Evolutionary conservation across 2,329 filamentous ascomycete genomes (phyloP).

Genomic region (Penicillium freii): DNA sequence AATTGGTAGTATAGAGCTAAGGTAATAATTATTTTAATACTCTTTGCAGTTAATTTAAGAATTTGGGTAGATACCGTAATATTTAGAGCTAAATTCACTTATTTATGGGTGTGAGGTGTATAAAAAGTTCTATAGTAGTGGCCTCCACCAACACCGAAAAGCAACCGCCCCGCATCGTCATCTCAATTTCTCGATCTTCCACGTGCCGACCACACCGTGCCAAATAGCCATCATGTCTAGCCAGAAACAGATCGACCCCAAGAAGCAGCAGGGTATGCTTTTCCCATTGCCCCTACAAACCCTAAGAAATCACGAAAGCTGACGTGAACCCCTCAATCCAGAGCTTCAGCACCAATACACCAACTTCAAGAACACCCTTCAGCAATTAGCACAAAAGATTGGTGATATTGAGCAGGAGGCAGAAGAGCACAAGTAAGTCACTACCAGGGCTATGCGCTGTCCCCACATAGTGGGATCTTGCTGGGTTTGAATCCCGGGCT

Average conservation of each 20-base stretch:
- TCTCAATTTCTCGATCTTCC: conserved; percentile 30
- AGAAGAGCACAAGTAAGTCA: conserved; percentile 91
- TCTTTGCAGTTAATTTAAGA: too few species aligned
- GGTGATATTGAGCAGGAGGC: conserved; percentile 96
- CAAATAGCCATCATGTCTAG: conserved; percentile 36
- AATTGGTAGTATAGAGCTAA: neutral
- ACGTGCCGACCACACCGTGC: conserved; percentile 8
- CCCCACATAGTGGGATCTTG: neutral
- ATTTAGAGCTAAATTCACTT: neutral
- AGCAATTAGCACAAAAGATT: conserved; percentile 93
- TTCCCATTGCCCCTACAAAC: neutral
- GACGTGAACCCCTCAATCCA: conserved; percentile 21
- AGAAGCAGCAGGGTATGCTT: conserved; percentile 49
- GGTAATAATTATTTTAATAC: neutral
- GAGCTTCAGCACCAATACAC: conserved; percentile 52
- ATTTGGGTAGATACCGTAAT: neutral
- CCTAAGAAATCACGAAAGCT: neutral
- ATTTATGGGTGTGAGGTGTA: neutral
- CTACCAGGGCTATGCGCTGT: neutral
- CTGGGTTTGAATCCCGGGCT: neutral
- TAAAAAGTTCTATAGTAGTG: conserved; percentile 1
- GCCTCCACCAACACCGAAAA: conserved; percentile 15
- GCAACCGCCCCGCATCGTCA: conserved; percentile 34
- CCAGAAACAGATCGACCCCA: conserved; percentile 41
- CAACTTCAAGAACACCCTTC: conserved; percentile 67